A percentile compares a stretch with the other conserved stretches of the same genome.
These are phyloP conservation scores for Schizonepeta tenuifolia DNA, from an alignment of 257 asterid species.

Conservation along the genomic window DNA sequence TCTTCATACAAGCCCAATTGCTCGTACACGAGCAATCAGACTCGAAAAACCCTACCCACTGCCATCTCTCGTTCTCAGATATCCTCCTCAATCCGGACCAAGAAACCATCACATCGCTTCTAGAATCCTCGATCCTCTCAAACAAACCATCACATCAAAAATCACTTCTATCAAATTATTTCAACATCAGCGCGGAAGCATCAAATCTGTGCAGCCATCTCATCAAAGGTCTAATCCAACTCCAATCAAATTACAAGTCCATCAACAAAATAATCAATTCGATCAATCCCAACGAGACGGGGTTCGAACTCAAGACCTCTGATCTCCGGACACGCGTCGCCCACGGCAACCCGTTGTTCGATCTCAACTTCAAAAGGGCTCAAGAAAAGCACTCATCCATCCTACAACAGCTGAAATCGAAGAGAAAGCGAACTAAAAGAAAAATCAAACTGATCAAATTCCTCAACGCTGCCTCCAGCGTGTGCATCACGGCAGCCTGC, in stretches of 20 bases:
- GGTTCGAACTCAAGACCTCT: constrained; percentile 5
- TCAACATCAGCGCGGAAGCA: constrained; percentile 74
- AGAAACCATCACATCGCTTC: constrained; percentile 52
- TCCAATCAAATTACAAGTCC: constrained; percentile 46
- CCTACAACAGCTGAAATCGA: constrained; percentile 43
- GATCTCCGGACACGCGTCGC: constrained; percentile 36
- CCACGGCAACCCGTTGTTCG: constrained; percentile 47
- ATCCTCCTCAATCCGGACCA: constrained; percentile 68
- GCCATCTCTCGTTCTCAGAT: constrained; percentile 38
- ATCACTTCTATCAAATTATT: constrained; percentile 57
- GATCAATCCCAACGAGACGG: constrained; percentile 4
- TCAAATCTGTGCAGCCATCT: constrained; percentile 63
- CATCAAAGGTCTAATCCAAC: constrained; percentile 47
- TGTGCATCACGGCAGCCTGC: constrained; percentile 49
- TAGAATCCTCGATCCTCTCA: constrained; percentile 43
- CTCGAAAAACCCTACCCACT: constrained; percentile 31
- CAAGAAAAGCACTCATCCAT: constrained; percentile 49
- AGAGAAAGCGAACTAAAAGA: constrained; percentile 41
- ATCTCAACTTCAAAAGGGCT: constrained; percentile 40
- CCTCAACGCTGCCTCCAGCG: constrained; percentile 55
- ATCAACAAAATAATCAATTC: constrained; percentile 46
- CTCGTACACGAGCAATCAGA: constrained; percentile 39
- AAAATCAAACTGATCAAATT: constrained; percentile 49
- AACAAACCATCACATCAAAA: constrained; percentile 50
- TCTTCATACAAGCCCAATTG: constrained; percentile 60